Evolutionary conservation across 345 rosid species (phyloP).

Genomic region (Moricandia moricandioides): DNA sequence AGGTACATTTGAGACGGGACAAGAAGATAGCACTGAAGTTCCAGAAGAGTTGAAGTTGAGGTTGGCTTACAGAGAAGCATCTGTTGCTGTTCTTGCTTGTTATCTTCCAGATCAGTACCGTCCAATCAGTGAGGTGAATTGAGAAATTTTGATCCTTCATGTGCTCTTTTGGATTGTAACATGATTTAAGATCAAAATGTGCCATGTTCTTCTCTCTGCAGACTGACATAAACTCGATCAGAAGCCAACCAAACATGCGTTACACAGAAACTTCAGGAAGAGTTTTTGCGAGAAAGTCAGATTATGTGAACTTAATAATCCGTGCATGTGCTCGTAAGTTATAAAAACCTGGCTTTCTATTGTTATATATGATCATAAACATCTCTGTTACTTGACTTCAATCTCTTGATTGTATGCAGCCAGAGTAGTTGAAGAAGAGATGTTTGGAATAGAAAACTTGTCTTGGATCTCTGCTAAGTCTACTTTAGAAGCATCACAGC

Average conservation of each 20-base stretch:
- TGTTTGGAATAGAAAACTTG: conserved; percentile 82
- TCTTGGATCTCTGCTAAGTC: conserved; percentile 93
- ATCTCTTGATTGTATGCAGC: conserved; percentile 50
- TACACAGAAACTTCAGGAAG: not conserved
- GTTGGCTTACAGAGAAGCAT: conserved; percentile 86
- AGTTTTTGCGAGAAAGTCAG: conserved; percentile 24
- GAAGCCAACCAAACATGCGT: conserved; percentile 2
- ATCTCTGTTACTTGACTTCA: conserved; percentile 21
- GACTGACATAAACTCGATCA: conserved; percentile 53
- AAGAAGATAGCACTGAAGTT: conserved; percentile 81
- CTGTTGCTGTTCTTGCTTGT: conserved; percentile 92
- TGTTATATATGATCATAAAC: not conserved
- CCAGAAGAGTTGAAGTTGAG: conserved; percentile 66
- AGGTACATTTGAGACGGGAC: conserved; percentile 96
- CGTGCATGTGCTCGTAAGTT: conserved; percentile 50
- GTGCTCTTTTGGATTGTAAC: not conserved
- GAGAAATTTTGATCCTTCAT: not conserved
- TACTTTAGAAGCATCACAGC: conserved; percentile 85
- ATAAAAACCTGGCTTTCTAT: not conserved
- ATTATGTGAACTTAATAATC: conserved; percentile 72
- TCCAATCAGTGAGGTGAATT: conserved; percentile 67
- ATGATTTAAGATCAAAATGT: not conserved
- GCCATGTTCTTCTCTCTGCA: not conserved
- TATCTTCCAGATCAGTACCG: conserved; percentile 74
- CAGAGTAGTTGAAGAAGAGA: conserved; percentile 89